Base-by-base conservation (phyloP, 2,329 filamentous ascomycete genomes). In the Hawksworthiomyces lignivorus region DNA sequence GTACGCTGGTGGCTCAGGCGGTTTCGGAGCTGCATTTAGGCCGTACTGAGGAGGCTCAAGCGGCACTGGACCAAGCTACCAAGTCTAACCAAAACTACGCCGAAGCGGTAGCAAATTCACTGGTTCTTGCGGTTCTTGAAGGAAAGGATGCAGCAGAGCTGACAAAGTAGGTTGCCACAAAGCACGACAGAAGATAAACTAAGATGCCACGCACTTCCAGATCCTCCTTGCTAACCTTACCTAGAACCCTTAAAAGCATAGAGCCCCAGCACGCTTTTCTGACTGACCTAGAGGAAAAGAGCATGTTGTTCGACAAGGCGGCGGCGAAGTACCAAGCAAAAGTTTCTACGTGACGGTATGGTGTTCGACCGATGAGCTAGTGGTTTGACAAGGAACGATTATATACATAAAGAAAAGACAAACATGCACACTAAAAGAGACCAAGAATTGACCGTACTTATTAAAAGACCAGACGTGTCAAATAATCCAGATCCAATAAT, bases 11-110 rank as follows among this genome's bases (percentile, higher is more conserved):
- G 47, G 82, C 87, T 17, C 92, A 97, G 67, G 90, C 89, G 20
- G 80, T 97, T 20, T 84, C 87, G 19, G 90, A 98, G 63, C 68
- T 97, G 40, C 92, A 97, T 58, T 79, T 97, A 21, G 89, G 88
- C 38, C 79, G 92, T 36, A 67, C 85, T 30, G 87, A 92, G 48
- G 92, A 97, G 69, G 87, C 90, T 1, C 86, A 96, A 64, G 77
- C 82, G 15, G 90, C 89, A 4, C 49, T 97, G 49, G 78, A 90
- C 50, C 79, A 90, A 62, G 89, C 88, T 1, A 53, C 92, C 41
- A 72, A 81, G 56, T 81, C 87, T 60, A 80, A 90, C 47, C 76
- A 82, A 2, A 69, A 75, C 43, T 78, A 85, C 47, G 70, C 77
- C 7, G 81, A 89, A 48, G 81, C 84, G 17, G 78, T 96, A 56